A percentile compares a stretch with the other conserved stretches of the same genome.
These are phyloP conservation scores for Plasmodium vivax DNA, from an alignment of 169 alveolate genomes.

Conservation along the genomic window DNA sequence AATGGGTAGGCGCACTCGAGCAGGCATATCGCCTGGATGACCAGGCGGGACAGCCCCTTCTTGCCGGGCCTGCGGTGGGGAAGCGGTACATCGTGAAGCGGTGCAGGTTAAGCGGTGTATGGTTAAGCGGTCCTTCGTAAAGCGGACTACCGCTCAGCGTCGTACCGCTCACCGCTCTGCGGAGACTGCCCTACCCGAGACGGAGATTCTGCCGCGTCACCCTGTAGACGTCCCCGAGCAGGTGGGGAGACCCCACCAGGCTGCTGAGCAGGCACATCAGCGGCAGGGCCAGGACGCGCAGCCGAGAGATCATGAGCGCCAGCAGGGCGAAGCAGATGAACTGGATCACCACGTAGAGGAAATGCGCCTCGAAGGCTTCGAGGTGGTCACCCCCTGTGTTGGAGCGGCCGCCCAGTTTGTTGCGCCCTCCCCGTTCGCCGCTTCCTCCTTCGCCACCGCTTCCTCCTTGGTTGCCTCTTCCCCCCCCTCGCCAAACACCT, in stretches of 20 bases:
- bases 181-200: conserved; percentile 13
- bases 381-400: not conserved
- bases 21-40: conserved; percentile 14
- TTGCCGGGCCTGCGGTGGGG: not conserved
- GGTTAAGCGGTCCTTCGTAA: not conserved
- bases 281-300: conserved; percentile 64
- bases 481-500: not conserved
- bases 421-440: no score
- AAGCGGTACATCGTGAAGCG: no score
- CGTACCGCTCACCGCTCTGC: not conserved
- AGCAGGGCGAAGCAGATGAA: conserved; percentile 1
- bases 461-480: not conserved
- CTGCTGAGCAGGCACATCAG: conserved; percentile 35
- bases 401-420: not conserved
- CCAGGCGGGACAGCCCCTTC: not conserved
- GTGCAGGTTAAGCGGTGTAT: not conserved
- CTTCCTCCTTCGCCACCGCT: not conserved
- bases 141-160: not conserved
- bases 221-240: not conserved
- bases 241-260: conserved; percentile 31
- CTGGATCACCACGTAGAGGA: conserved; percentile 26
- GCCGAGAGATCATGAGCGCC: conserved; percentile 37
- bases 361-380: conserved; percentile 5
- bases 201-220: not conserved
- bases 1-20: conserved; percentile 24